Base-by-base conservation (phyloP, 2,329 filamentous ascomycete genomes). In the Rhynchosporium secalis region DNA sequence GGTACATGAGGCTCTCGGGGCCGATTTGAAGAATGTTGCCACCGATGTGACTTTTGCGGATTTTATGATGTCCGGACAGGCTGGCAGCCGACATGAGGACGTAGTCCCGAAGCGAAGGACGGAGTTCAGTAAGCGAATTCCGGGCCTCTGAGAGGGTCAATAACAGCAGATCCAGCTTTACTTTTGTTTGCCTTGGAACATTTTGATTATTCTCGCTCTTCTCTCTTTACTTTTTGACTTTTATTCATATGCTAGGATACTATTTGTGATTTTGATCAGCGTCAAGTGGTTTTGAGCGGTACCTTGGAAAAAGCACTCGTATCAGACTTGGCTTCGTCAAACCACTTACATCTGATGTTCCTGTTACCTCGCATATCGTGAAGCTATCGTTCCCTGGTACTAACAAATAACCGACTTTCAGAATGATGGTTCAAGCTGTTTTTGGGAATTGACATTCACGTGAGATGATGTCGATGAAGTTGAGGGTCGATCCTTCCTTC, bases 1-100 rank as follows among this genome's bases (percentile, higher is more conserved):
- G 49, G 5, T 28, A 26, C 10, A 41, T 29, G n/a, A 33, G 13
- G 10, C 9, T 20, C 15, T 58, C 45, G 45, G 56, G 45, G 49
- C 45, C 56, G 45, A 51, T 51, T 58, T 51, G 33, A n/a, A 20
- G 31, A 58, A 29, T 58, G 46, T 51, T 51, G 56, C 56, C 46
- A 58, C 56, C 56, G 31, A 29, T 29, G 3, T 40, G 56, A 31
- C 45, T 49, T 43, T 31, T 41, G 43, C 43, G 56, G 41, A 12
- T 13, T 47, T 40, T 51, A 13, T 8, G 49, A 12, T 5, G 33
- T 51, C 56, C 56, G 56, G 51, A 33, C 26, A 20, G 20, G 20
- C 20, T 20, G 20, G 28, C 5, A 43, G 31, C 46, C n/a, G 38
- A 20, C 6, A 20, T 33, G 33, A 20, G 13, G 43, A 54, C 20